A percentile compares a stretch with the other conserved stretches of the same genome.
Evolutionary conservation across 148 eudicot genomes (phyloP).

Genomic region (Limonium bicolor): DNA sequence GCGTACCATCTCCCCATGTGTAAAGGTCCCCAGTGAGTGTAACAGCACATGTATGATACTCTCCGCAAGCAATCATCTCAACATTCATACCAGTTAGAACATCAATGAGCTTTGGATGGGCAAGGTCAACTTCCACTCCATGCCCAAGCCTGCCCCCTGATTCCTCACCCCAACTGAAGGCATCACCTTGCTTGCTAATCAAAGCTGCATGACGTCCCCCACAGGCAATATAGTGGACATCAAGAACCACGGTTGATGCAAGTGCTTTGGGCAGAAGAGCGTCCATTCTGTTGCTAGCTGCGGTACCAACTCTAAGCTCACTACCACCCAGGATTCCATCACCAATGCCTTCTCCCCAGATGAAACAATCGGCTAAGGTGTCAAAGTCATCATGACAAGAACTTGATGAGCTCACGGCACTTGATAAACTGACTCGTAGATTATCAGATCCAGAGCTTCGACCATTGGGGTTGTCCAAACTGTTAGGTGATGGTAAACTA

Average conservation of each 20-base stretch:
- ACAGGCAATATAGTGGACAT: conserved; percentile 60
- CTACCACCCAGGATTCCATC: conserved; percentile 61
- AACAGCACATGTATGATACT: conserved; percentile 80
- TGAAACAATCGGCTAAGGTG: conserved; percentile 62
- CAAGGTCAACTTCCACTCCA: conserved; percentile 58
- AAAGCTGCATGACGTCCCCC: conserved; percentile 68
- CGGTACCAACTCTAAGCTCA: conserved; percentile 15
- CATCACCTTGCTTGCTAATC: conserved; percentile 79
- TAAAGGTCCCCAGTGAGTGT: conserved; percentile 67
- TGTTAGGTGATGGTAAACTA: conserved; percentile 14
- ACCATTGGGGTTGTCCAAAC: conserved; percentile 26
- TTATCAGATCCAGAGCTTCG: conserved; percentile 51
- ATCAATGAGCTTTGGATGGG: conserved; percentile 59
- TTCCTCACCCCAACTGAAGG: conserved; percentile 90
- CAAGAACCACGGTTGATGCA: conserved; percentile 64
- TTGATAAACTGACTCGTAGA: conserved; percentile 60
- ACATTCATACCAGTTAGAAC: conserved; percentile 37
- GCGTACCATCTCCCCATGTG: conserved; percentile 82
- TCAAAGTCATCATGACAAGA: conserved; percentile 68
- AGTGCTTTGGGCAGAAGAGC: conserved; percentile 56
- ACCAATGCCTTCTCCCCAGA: conserved; percentile 80
- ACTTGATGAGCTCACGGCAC: conserved; percentile 82
- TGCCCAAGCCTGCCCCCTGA: conserved; percentile 94
- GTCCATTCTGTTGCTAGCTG: conserved; percentile 27
- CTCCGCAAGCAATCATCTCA: conserved; percentile 72